These are phyloP conservation scores for Daedaleopsis sinensis DNA, from an alignment of 768 basidiomycete genomes.

Conservation along the genomic window DNA sequence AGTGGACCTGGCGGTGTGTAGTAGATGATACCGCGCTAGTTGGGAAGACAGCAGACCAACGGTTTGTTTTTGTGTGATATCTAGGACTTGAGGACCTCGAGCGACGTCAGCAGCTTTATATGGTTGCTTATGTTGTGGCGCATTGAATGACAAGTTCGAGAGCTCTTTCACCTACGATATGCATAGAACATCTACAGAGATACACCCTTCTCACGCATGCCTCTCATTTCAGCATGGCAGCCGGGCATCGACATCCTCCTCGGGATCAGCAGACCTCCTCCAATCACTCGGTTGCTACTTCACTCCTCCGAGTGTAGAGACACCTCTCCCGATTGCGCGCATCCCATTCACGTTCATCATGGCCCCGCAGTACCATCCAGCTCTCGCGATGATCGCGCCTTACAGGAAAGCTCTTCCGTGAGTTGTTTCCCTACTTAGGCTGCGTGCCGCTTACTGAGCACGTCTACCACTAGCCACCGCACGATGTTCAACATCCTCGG, in stretches of 20 bases:
- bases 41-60: no score
- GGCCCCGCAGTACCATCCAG: slow-evolving; percentile 91
- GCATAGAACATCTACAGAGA: no score
- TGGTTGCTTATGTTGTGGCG: no score
- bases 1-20: no score
- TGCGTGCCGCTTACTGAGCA: no score
- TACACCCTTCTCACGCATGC: neutral
- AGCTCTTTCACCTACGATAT: no score
- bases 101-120: no score
- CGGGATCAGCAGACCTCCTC: slow-evolving; percentile 92
- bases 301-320: slow-evolving; percentile 59
- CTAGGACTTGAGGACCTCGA: no score
- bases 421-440: neutral
- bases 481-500: slow-evolving; percentile 97
- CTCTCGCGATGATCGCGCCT: slow-evolving; percentile 80
- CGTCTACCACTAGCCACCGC: slow-evolving; percentile 46
- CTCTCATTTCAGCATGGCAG: slow-evolving; percentile 71
- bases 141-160: no score
- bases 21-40: no score
- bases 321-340: slow-evolving; percentile 57
- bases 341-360: slow-evolving; percentile 92
- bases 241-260: slow-evolving; percentile 89
- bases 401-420: slow-evolving; percentile 87
- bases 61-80: no score
- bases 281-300: slow-evolving; percentile 83